Percentiles rank a stretch among this genome's conserved stretches.
These are phyloP conservation scores for Mollisiaceae sp. DNA, from an alignment of 2,329 filamentous ascomycete genomes.

Conservation along the genomic window DNA sequence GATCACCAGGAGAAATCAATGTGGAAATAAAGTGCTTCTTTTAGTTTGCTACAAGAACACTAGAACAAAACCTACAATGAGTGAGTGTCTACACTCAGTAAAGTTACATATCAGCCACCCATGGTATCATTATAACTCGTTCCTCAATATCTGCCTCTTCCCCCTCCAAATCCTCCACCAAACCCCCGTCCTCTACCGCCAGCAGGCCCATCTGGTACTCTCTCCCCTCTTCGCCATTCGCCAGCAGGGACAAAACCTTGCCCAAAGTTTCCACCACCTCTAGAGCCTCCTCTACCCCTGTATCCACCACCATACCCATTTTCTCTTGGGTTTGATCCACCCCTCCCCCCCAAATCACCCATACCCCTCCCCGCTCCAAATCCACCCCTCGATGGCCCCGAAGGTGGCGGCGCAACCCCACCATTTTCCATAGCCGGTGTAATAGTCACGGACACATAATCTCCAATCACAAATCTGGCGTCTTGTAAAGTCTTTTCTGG, in stretches of 20 bases:
- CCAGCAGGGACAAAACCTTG: slow-evolving; percentile 53
- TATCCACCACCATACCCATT: slow-evolving; percentile 43
- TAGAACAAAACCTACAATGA: background rate
- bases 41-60: background rate
- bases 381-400: slow-evolving; percentile 50
- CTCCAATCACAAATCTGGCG: slow-evolving; percentile 83
- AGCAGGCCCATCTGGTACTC: slow-evolving; percentile 57
- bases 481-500: slow-evolving; percentile 77
- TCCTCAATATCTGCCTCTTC: slow-evolving; percentile 49
- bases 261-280: slow-evolving; percentile 47
- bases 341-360: slow-evolving; percentile 45
- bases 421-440: slow-evolving; percentile 77
- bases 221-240: slow-evolving; percentile 72
- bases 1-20: background rate
- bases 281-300: slow-evolving; percentile 44
- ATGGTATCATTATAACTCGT: slow-evolving; percentile 30
- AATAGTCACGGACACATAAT: slow-evolving; percentile 85
- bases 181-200: slow-evolving; percentile 47
- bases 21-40: background rate
- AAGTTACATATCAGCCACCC: background rate
- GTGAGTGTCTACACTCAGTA: background rate
- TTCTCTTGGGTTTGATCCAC: slow-evolving; percentile 44
- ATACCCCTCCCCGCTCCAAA: slow-evolving; percentile 40
- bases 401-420: slow-evolving; percentile 68
- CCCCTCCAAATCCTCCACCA: slow-evolving; percentile 51